These are phyloP conservation scores for Anisodus acutangulus DNA, from an alignment of 257 asterid genomes.

Conservation along the genomic window DNA sequence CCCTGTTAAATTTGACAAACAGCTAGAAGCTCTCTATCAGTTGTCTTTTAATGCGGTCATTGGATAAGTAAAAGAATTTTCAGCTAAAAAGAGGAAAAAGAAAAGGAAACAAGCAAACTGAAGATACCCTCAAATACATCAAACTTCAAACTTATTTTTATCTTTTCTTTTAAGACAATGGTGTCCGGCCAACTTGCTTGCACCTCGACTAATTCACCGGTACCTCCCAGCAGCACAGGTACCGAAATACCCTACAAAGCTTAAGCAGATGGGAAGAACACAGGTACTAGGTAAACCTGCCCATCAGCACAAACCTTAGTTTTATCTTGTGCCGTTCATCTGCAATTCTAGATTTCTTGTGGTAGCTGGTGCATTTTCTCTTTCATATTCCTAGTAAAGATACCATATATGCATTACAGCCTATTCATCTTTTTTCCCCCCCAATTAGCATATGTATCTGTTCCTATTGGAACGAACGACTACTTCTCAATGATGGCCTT, in stretches of 20 bases:
- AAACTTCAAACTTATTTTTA: neutral
- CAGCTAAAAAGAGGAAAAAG: slow-evolving; percentile 7
- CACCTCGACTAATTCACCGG: neutral
- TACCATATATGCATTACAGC: neutral
- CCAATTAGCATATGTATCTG: neutral
- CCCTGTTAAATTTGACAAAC: neutral
- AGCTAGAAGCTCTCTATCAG: neutral
- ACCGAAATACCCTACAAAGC: neutral
- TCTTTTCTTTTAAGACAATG: neutral
- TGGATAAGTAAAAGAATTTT: neutral
- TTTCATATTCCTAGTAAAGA: neutral
- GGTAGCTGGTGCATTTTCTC: neutral
- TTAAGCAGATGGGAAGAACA: neutral
- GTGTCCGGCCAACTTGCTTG: neutral
- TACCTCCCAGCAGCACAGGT: neutral
- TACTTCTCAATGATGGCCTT: neutral
- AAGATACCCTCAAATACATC: slow-evolving; percentile 19
- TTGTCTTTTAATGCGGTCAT: neutral
- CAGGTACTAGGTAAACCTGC: neutral
- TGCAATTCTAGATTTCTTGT: neutral
- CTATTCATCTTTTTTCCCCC: neutral
- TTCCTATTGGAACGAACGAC: neutral
- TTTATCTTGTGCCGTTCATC: neutral
- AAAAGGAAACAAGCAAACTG: neutral
- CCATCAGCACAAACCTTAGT: neutral